Evolutionary conservation across 768 basidiomycete species (phyloP), one percentile per base, ranked within the genome.

Genomic region (Leucogyrophana mollusca): DNA sequence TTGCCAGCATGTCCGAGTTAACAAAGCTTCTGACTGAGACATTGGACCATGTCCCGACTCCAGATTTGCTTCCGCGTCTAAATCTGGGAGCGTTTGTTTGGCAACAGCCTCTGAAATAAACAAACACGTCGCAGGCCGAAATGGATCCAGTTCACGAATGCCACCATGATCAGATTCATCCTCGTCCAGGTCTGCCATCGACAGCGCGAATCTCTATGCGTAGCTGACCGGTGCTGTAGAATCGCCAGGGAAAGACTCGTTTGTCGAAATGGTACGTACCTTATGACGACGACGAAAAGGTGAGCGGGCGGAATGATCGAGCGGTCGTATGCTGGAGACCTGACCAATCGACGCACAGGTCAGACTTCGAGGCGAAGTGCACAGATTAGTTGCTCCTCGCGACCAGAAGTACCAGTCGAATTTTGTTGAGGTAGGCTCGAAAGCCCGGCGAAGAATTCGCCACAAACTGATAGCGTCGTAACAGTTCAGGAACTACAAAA

Each of bases 331-430:
- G 2, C 5, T n/a, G 3, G 18, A 18, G 14, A 33, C 38, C 45
- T 35, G 23, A 38, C 44, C 14, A 27, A 32, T 4, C 8, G 23
- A 46, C 3, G 13, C 13, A 13, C 56, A 95, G 93, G 90, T 95
- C 48, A 82, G 94, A 43, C 76, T 98, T 48, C 81, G 95, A 16
- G 95, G 96, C 3, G 96, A 99, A 65, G 95, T 99, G 1, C 96
- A 99, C 65, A 77, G 96, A 27, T 68, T 98, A 51, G 91, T 99
- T 9, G 96, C 96, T 0, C 94, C 96, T 14, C 73, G 96, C 52
- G 96, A 99, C 67, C 94, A 97, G 73, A 97, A 97, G 70, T 96
- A 97, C 56, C 96, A 98, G 67, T 95, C 92, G 18, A 99, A 99
- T 65, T 98, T 98, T 56, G 96, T 98, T 25, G 96, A 99, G 81